phyloP scores from a whole-genome alignment of 176 grass and related monocot species.

The Paspalum vaginatum region DNA sequence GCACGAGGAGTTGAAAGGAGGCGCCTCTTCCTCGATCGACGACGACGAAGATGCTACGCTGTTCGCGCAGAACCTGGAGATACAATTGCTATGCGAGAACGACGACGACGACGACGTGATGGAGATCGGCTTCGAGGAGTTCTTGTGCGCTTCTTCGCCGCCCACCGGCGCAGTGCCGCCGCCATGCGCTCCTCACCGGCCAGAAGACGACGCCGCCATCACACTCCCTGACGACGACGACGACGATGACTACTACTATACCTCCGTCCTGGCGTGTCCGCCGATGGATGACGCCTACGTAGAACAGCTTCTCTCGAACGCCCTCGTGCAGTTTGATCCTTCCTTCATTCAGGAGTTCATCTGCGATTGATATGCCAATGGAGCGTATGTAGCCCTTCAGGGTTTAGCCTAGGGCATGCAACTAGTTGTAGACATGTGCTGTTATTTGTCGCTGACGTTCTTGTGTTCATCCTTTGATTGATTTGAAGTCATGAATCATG shows the following conservation, averaged over 20 bases:
- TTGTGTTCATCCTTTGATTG: background rate
- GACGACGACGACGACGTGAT: background rate
- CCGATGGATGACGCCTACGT: background rate
- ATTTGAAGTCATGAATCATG: too few relatives aligned
- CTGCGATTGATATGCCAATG: background rate
- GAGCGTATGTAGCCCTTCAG: too few relatives aligned
- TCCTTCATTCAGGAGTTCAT: background rate
- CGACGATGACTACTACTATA: too few relatives aligned
- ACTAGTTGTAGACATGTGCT: background rate
- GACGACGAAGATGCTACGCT: background rate
- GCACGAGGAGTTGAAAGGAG: too few relatives aligned
- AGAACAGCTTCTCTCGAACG: background rate
- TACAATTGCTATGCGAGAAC: background rate
- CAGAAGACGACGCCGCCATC: background rate
- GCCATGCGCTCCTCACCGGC: background rate
- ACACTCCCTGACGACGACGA: background rate
- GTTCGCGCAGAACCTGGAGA: background rate
- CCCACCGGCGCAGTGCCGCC: background rate
- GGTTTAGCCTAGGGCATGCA: too few relatives aligned
- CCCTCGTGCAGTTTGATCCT: background rate
- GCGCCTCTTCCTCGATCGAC: background rate
- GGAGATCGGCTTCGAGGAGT: background rate
- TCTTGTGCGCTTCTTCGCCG: background rate
- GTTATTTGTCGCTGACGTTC: background rate
- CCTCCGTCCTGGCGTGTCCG: conserved; percentile 1